Evolutionary conservation across 2,329 filamentous ascomycete species (phyloP), one percentile per base, ranked within the genome.

Genomic region (Aspergillus proliferans): DNA sequence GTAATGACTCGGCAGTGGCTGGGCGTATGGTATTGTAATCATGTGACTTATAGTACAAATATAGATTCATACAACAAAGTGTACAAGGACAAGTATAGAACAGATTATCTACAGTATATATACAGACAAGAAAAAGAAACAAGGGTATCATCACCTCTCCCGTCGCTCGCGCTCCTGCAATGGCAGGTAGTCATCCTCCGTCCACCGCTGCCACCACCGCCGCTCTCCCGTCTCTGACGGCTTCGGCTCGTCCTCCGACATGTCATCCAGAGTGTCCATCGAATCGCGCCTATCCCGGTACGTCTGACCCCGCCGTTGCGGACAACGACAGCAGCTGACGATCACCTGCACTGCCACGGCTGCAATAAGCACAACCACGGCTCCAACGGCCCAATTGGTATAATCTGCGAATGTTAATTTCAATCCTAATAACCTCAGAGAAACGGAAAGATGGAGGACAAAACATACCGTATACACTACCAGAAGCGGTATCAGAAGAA

Each of bases 191-290:
- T 46, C 43, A 5, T 41, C 43, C 30, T 45, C 46, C 8, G 45
- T 53, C 64, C 63, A 67, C 61, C 57, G 65, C 48, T 62, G 54
- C 66, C 65, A 68, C 65, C 65, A 67, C 15, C 58, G 52, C 14
- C 52, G 46, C 12, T 28, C 45, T 26, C 46, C 36, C 8, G 19
- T 36, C 5, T 33, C 2, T 5, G 51, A 47, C n/a, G 49, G 30
- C 48, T 62, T 63, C 24, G 51, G 46, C 34, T 36, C 34, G 6
- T 15, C 34, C 46, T 60, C 57, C 7, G 46, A 22, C 43, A 52
- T 22, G 38, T 41, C 6, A 14, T 22, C 30, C 45, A 52, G 36
- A 39, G 44, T 44, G 45, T 54, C 46, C 52, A 47, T 9, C 21
- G 48, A 48, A 38, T 14, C 18, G 39, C 19, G 39, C 19, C 15